These are phyloP conservation scores for Rhazya stricta DNA, from an alignment of 257 asterid genomes.

Conservation along the genomic window DNA sequence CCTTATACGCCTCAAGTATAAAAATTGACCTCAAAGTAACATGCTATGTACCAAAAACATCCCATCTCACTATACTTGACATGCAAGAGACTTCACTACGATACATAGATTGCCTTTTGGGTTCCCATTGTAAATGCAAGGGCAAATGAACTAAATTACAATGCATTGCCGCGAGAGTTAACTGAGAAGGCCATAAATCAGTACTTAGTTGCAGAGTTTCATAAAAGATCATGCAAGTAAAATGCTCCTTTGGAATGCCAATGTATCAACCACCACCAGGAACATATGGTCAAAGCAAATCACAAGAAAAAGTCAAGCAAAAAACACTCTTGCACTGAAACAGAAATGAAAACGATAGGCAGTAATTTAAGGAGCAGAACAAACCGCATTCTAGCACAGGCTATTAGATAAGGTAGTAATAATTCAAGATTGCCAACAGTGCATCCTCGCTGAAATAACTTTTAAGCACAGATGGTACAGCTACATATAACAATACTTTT, in stretches of 20 bases:
- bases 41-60: neutral
- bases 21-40: neutral
- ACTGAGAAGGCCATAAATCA: neutral
- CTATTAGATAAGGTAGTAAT: neutral
- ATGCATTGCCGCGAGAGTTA: neutral
- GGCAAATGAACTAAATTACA: neutral
- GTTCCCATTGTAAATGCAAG: neutral
- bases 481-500: neutral
- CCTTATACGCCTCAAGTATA: neutral
- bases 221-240: neutral
- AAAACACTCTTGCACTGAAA: neutral
- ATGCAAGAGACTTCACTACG: neutral
- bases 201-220: neutral
- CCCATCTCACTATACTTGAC: neutral
- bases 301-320: neutral
- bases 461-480: neutral
- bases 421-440: neutral
- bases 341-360: neutral
- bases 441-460: neutral
- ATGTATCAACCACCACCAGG: neutral
- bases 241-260: neutral
- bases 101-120: neutral
- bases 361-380: neutral
- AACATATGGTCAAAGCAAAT: neutral
- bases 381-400: neutral